A percentile compares a stretch with the other conserved stretches of the same genome.
Conservation (phyloP, 2,329 filamentous ascomycete species). For the Corynespora cassiicola region DNA sequence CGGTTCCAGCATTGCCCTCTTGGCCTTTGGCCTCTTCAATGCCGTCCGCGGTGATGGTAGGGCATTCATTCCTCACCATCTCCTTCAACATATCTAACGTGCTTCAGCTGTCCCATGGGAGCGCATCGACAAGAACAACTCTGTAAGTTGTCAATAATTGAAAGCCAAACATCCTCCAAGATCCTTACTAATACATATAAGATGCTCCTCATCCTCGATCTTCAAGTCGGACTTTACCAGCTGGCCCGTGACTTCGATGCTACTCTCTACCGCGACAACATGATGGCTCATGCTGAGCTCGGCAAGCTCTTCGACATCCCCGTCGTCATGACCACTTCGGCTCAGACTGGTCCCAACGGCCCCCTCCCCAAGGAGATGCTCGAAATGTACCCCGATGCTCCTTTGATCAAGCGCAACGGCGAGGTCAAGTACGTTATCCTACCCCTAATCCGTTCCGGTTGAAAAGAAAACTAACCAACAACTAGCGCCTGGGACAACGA, state of each 20-base stretch:
- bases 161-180: conserved; percentile 3
- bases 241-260: conserved; percentile 71
- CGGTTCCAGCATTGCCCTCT: conserved; percentile 28
- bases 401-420: conserved; percentile 71
- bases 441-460: not conserved
- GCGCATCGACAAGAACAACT: conserved; percentile 50
- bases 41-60: conserved; percentile 39
- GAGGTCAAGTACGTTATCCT: conserved; percentile 64
- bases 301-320: conserved; percentile 72
- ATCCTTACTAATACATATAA: conserved; percentile 27
- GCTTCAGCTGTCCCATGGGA: conserved; percentile 45
- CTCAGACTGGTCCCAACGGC: conserved; percentile 74
- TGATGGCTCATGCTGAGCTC: conserved; percentile 71
- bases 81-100: conserved; percentile 19
- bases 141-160: conserved; percentile 24
- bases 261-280: conserved; percentile 69
- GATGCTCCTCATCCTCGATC: conserved; percentile 65
- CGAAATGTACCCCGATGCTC: conserved; percentile 70
- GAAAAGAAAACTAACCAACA: conserved; percentile 8
- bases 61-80: conserved; percentile 1
- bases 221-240: conserved; percentile 65
- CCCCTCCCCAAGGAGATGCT: conserved; percentile 73
- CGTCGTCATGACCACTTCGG: conserved; percentile 73
- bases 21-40: conserved; percentile 35
- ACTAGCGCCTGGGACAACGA: conserved; percentile 72